Conservation (phyloP, 2,329 filamentous ascomycete species). For the Aspergillus fumigatiaffinis region DNA sequence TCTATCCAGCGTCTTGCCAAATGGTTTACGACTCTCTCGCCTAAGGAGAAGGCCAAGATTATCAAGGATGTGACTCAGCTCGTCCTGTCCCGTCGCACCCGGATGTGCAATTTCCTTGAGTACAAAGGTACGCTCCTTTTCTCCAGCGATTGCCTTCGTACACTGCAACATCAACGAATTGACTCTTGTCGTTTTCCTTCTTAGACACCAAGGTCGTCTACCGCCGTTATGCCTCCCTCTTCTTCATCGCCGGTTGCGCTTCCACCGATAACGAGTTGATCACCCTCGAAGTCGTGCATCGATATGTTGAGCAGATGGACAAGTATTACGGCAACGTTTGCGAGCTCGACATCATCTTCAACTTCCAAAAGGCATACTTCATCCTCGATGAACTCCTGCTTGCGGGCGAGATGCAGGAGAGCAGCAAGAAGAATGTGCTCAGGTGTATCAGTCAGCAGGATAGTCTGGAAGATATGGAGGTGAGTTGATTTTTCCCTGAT, state of each 20-base stretch:
- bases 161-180: slow-evolving; percentile 3
- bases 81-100: slow-evolving; percentile 88
- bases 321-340: slow-evolving; percentile 99
- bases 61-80: slow-evolving; percentile 99
- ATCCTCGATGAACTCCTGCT: slow-evolving; percentile 95
- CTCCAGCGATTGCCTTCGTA: not conserved
- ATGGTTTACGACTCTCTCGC: slow-evolving; percentile 98
- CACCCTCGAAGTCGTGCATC: slow-evolving; percentile 96
- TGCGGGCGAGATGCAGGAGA: slow-evolving; percentile 96
- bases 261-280: slow-evolving; percentile 98
- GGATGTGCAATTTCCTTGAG: slow-evolving; percentile 99
- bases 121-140: slow-evolving; percentile 74
- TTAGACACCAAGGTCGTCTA: slow-evolving; percentile 98
- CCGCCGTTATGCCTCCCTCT: slow-evolving; percentile 95
- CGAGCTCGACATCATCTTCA: slow-evolving; percentile 99
- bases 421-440: slow-evolving; percentile 98
- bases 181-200: slow-evolving; percentile 5
- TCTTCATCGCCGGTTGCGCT: slow-evolving; percentile 97
- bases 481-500: slow-evolving; percentile 51
- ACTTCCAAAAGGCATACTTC: slow-evolving; percentile 99
- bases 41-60: slow-evolving; percentile 99
- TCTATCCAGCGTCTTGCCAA: slow-evolving; percentile 81
- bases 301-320: slow-evolving; percentile 99
- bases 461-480: slow-evolving; percentile 98
- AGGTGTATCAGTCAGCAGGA: slow-evolving; percentile 96